Evolutionary conservation across 179 eudicot species (phyloP), one percentile per base, ranked within the genome.

Genomic region (Carnegiea gigantea): DNA sequence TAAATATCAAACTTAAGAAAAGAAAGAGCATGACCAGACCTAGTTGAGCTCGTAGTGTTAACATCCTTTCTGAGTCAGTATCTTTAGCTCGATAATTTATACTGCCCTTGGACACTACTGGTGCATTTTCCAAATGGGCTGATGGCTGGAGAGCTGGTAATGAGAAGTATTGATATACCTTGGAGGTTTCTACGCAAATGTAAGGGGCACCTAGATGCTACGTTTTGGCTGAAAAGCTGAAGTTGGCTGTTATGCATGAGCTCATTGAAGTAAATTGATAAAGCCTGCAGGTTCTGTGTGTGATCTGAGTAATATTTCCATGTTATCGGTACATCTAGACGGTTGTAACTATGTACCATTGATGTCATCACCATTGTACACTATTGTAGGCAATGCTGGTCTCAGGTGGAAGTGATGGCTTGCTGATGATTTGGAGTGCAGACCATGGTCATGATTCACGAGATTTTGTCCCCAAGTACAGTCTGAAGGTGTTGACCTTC

Each of bases 391-490:
- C 95, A 24, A 93, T 94, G 86, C 84, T 95, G 89, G 99, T 95
- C 83, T 95, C 99, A 49, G 99, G 99, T 74, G 99, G 99, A 84
- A 92, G 89, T 85, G 99, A 95, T 90, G 99, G 99, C 70, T 87
- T 94, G 84, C 93, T 95, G 70, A 92, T 95, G 51, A 86, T 94
- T 59, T 95, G 99, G 99, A 92, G 91, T 89, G 95, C 97, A 23
- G 98, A 92, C 78, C 92, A 91, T 85, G 89, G 95, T 54, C 97
- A 89, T 80, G 99, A 92, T 92, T 91, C 98, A 36, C 91, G 93
- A 84, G 99, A 95, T 72, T 97, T 92, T 79, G 98, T 90, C 73
- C 99, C 99, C 76, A 94, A 95, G 88, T 89, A 90, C 85, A 95
- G 98, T 80, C 85, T 92, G 76, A 95, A 95, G 88, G 99, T 95